Conservation (phyloP, 2,329 filamentous ascomycete genomes). For the Grosmannia serpens region DNA sequence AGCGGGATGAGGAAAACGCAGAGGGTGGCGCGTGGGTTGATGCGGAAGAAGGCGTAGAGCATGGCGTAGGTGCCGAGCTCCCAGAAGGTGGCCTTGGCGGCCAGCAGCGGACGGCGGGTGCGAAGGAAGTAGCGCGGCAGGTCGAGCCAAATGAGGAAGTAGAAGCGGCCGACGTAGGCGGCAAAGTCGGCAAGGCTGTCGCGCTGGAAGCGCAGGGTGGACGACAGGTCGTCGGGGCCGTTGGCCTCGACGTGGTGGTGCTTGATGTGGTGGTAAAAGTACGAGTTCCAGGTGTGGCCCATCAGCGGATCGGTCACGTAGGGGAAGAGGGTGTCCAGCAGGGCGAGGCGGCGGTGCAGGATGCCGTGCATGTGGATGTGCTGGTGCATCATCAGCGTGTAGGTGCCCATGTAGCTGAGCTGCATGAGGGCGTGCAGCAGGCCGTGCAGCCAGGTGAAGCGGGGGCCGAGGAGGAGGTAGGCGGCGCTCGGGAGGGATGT, state of each 20-base stretch:
- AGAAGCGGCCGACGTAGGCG: conserved; percentile 63
- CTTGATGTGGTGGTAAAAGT: conserved; percentile 79
- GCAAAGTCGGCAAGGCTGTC: conserved; percentile 56
- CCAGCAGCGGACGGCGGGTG: conserved; percentile 45
- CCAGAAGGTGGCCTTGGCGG: conserved; percentile 46
- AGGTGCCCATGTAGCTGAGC: too few relatives aligned
- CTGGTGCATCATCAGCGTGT: too few relatives aligned
- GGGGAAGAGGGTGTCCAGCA: too few relatives aligned
- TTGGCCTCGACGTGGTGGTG: conserved; percentile 75
- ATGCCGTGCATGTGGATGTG: too few relatives aligned
- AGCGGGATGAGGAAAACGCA: conserved; percentile 60
- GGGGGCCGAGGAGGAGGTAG: too few relatives aligned
- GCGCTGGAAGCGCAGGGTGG: conserved; percentile 65
- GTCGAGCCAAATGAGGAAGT: conserved; percentile 63
- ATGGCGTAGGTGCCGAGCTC: conserved; percentile 47
- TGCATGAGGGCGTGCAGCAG: too few relatives aligned
- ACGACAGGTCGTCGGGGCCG: conserved; percentile 63
- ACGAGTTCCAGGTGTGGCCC: conserved; percentile 78
- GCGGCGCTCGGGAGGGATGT: too few relatives aligned
- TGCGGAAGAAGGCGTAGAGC: conserved; percentile 26
- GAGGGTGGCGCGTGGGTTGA: conserved; percentile 43
- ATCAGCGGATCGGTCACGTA: conserved; percentile 50
- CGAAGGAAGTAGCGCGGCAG: conserved; percentile 61
- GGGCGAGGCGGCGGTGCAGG: too few relatives aligned
- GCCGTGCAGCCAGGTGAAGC: too few relatives aligned